Evolutionary conservation across 1,284 basidiomycete genomes (phyloP), one percentile per base, ranked within the genome.

Genomic region (Cystobasidiaceae sp.): DNA sequence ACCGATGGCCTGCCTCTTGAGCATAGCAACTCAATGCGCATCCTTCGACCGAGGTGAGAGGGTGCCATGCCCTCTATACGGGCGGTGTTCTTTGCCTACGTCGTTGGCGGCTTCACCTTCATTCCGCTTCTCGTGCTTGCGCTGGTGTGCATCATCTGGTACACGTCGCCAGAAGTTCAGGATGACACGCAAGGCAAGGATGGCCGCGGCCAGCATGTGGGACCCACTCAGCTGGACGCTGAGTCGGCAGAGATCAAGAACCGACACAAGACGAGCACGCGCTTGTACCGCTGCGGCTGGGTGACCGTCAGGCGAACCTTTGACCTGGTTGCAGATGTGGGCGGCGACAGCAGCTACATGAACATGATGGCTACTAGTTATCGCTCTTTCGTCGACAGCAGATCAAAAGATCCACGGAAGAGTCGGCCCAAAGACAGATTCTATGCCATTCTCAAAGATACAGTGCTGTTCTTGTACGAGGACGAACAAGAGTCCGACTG

Each of bases 391-490:
- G 72, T 77, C 60, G 75, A 77, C 48, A 65, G 74, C n/a, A 68
- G 76, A 15, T 71, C 73, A 7, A 69, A 87, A 74, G 88, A 90
- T 76, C 85, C 87, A 11, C 87, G 86, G 71, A 82, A 82, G 43
- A 84, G 86, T 5, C 81, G 86, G 39, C 89, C 90, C 17, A 89
- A 88, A 77, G 91, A 94, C 75, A 86, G 83, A 81, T 94, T 88
- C 84, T 93, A 86, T 76, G 86, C 86, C 59, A 88, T 86, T 2
- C 82, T 96, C 74, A 94, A 93, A 81, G 89, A 89, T 46, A 86
- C 84, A 71, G 86, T 93, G 34, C 80, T 97, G 23, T 96, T 90
- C 76, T 79, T 97, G 21, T 94, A 94, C 78, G 89, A 93, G 76
- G 88, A 92, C 77, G 89, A 93, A 77, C 81, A 81, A 27, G 88